phyloP scores from a whole-genome alignment of 805 yeast species.

The Metschnikowia cerradonensis region DNA sequence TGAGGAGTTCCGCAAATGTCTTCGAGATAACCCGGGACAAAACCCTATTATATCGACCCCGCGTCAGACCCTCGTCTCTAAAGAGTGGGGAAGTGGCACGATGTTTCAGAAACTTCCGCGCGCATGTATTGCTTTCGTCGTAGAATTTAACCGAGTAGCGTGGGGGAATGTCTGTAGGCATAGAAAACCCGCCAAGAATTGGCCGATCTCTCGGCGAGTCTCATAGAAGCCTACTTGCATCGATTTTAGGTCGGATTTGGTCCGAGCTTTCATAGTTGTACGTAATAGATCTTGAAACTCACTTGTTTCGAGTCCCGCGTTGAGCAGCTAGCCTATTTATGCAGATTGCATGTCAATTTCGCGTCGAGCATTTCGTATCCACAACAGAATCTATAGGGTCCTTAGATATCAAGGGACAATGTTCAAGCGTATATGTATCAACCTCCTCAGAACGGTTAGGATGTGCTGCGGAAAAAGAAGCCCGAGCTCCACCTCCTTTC shows the following conservation, averaged over 20 bases:
- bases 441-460: background rate
- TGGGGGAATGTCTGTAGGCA: background rate
- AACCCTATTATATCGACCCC: background rate
- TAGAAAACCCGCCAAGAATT: background rate
- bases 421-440: no score
- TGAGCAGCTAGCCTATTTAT: background rate
- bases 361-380: background rate
- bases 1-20: background rate
- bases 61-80: background rate
- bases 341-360: constrained; percentile 4
- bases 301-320: background rate
- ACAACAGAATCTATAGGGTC: background rate
- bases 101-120: background rate
- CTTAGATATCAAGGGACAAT: background rate
- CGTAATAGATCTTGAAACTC: background rate
- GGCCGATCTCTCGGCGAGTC: background rate
- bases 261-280: background rate
- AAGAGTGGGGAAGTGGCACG: background rate
- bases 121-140: background rate
- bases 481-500: background rate
- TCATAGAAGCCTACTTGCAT: background rate
- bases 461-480: no score
- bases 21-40: background rate
- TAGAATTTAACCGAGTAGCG: background rate
- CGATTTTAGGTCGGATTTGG: background rate